These are phyloP conservation scores for Eimeria zaria DNA, from an alignment of 169 alveolate species.

Conservation along the genomic window DNA sequence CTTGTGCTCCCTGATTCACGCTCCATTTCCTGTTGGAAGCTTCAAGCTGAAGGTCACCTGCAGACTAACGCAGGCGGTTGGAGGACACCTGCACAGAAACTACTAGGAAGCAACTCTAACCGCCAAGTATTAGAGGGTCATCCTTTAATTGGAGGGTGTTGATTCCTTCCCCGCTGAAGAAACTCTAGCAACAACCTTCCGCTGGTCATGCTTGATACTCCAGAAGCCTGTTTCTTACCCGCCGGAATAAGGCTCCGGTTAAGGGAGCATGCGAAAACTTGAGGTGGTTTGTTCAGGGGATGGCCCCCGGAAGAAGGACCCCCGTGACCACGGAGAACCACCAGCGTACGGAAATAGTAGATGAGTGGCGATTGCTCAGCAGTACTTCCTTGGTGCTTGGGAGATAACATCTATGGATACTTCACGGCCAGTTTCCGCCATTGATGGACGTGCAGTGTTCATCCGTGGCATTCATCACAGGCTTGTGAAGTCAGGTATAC, in stretches of 20 bases:
- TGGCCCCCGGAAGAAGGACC: background rate
- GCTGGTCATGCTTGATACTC: background rate
- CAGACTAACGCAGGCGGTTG: background rate
- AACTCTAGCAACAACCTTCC: background rate
- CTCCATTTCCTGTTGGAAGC: background rate
- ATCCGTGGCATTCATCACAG: background rate
- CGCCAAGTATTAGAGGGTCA: background rate
- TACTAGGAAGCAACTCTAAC: too few relatives aligned
- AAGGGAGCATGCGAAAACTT: constrained; percentile 8
- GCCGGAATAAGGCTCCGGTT: background rate
- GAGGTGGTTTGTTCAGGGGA: constrained; percentile 17
- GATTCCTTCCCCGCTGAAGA: background rate
- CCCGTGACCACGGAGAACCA: background rate
- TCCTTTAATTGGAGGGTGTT: background rate
- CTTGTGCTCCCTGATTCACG: background rate
- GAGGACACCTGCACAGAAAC: too few relatives aligned
- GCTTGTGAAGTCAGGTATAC: background rate
- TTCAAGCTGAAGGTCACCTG: constrained; percentile 15
- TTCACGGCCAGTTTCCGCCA: background rate
- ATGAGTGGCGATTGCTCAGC: background rate
- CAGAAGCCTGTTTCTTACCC: background rate
- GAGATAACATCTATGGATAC: background rate
- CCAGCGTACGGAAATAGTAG: background rate
- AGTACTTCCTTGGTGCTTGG: background rate
- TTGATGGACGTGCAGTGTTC: constrained; percentile 1